These are phyloP conservation scores for Talaromyces sp. DNA, from an alignment of 2,329 filamentous ascomycete species.

Conservation along the genomic window DNA sequence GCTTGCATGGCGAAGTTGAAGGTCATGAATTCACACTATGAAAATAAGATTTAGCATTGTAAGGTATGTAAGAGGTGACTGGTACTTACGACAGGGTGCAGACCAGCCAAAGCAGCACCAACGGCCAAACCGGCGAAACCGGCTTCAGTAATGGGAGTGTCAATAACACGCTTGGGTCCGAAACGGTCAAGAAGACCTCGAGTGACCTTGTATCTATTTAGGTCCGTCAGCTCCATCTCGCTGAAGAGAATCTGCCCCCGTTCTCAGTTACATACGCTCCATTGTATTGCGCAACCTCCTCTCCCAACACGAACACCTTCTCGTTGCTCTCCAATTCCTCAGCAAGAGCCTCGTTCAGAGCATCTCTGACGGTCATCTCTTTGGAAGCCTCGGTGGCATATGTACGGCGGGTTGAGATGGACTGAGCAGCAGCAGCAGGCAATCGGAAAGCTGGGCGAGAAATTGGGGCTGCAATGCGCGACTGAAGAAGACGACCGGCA, in stretches of 20 bases:
- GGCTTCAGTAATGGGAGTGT: slow-evolving; percentile 96
- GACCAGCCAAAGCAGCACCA: slow-evolving; percentile 87
- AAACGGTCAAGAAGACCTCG: slow-evolving; percentile 97
- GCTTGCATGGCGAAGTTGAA: slow-evolving; percentile 99
- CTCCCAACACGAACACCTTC: slow-evolving; percentile 93
- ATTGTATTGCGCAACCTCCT: slow-evolving; percentile 99
- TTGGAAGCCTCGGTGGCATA: slow-evolving; percentile 67
- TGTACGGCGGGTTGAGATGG: slow-evolving; percentile 46
- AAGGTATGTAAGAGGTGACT: not conserved
- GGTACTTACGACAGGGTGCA: slow-evolving; percentile 81
- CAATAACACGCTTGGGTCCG: slow-evolving; percentile 94
- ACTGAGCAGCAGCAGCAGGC: slow-evolving; percentile 45
- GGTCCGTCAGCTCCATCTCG: slow-evolving; percentile 37
- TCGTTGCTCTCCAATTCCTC: slow-evolving; percentile 93
- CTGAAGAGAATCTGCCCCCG: not conserved
- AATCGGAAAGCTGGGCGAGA: slow-evolving; percentile 53
- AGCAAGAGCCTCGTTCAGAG: slow-evolving; percentile 93
- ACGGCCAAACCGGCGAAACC: slow-evolving; percentile 93
- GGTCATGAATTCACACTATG: slow-evolving; percentile 98
- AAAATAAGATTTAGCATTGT: not conserved
- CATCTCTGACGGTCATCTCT: slow-evolving; percentile 95
- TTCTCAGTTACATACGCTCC: slow-evolving; percentile 61
- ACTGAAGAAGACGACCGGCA: slow-evolving; percentile 55
- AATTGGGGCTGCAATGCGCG: slow-evolving; percentile 48
- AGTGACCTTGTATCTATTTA: slow-evolving; percentile 85